A percentile compares a stretch with the other conserved stretches of the same genome.
These are phyloP conservation scores for Colletotrichum falcatum DNA, from an alignment of 2,329 filamentous ascomycete species.

Conservation along the genomic window DNA sequence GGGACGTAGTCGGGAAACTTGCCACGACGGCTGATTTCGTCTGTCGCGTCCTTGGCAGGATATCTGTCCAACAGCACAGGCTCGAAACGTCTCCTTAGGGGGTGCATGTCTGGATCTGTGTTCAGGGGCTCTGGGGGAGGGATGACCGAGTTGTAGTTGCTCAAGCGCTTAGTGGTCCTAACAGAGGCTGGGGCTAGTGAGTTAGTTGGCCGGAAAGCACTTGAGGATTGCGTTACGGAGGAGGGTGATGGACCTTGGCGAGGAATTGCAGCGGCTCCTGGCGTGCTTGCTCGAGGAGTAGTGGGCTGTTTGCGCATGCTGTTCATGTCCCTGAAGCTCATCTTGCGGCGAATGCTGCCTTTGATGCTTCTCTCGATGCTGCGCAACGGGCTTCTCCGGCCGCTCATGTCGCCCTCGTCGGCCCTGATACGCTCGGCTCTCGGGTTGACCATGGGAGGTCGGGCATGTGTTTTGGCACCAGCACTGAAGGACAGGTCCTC, in stretches of 20 bases:
- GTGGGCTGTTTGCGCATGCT: slow-evolving; percentile 90
- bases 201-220: slow-evolving; percentile 40
- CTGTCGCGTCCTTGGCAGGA: slow-evolving; percentile 83
- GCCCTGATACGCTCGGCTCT: slow-evolving; percentile 84
- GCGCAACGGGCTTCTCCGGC: slow-evolving; percentile 66
- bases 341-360: slow-evolving; percentile 91
- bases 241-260: slow-evolving; percentile 31
- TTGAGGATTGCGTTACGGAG: slow-evolving; percentile 34
- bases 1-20: slow-evolving; percentile 97
- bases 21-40: slow-evolving; percentile 83
- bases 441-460: slow-evolving; percentile 80
- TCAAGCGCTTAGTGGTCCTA: slow-evolving; percentile 87
- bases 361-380: slow-evolving; percentile 72
- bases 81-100: slow-evolving; percentile 92
- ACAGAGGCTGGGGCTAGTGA: slow-evolving; percentile 61
- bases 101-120: slow-evolving; percentile 92
- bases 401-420: slow-evolving; percentile 71
- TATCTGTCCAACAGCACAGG: slow-evolving; percentile 96
- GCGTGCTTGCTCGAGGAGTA: slow-evolving; percentile 50
- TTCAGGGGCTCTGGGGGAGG: slow-evolving; percentile 92
- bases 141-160: slow-evolving; percentile 98
- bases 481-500: slow-evolving; percentile 92
- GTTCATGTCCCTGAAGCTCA: slow-evolving; percentile 95
- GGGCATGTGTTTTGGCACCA: slow-evolving; percentile 78
- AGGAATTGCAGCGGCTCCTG: slow-evolving; percentile 34